phyloP scores from a whole-genome alignment of 2,329 filamentous ascomycete genomes.

The Neonectria neomacrospora region DNA sequence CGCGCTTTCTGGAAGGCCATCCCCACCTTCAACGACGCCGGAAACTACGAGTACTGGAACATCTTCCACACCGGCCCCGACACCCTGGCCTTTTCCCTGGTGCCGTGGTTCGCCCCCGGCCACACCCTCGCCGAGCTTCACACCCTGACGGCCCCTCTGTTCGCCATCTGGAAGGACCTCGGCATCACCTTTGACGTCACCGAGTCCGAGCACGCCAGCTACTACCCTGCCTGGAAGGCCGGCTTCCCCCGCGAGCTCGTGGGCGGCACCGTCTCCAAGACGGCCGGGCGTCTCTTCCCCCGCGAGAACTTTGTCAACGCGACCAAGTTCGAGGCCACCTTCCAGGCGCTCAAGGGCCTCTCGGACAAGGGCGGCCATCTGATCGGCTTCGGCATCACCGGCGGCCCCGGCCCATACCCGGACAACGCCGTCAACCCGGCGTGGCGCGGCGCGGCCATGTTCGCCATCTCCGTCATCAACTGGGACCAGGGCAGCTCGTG shows the following conservation, averaged over 20 bases:
- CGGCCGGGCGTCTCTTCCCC: slow-evolving; percentile 39
- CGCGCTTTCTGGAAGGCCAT: slow-evolving; percentile 30
- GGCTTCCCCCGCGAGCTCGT: slow-evolving; percentile 35
- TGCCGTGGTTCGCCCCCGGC: slow-evolving; percentile 39
- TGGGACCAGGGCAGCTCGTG: slow-evolving; percentile 41
- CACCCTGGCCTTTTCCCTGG: slow-evolving; percentile 32
- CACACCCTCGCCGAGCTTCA: slow-evolving; percentile 33
- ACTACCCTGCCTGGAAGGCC: slow-evolving; percentile 36
- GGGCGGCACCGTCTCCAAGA: slow-evolving; percentile 29
- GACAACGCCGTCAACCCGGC: slow-evolving; percentile 60
- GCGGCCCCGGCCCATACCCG: slow-evolving; percentile 46
- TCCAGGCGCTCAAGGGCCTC: slow-evolving; percentile 51
- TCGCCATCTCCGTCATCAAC: slow-evolving; percentile 50
- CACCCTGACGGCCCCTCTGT: slow-evolving; percentile 25
- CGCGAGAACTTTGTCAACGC: slow-evolving; percentile 34
- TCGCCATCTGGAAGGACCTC: slow-evolving; percentile 24
- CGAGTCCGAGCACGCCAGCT: slow-evolving; percentile 35
- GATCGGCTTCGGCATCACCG: slow-evolving; percentile 53
- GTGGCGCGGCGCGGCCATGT: slow-evolving; percentile 57
- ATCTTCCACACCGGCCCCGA: slow-evolving; percentile 27
- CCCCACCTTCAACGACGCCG: slow-evolving; percentile 33
- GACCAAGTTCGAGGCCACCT: slow-evolving; percentile 48
- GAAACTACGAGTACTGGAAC: slow-evolving; percentile 40
- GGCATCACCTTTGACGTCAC: slow-evolving; percentile 27
- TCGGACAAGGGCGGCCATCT: slow-evolving; percentile 55